phyloP scores from a whole-genome alignment of 768 basidiomycete species.

The Agaricus sinodeliciosus region DNA sequence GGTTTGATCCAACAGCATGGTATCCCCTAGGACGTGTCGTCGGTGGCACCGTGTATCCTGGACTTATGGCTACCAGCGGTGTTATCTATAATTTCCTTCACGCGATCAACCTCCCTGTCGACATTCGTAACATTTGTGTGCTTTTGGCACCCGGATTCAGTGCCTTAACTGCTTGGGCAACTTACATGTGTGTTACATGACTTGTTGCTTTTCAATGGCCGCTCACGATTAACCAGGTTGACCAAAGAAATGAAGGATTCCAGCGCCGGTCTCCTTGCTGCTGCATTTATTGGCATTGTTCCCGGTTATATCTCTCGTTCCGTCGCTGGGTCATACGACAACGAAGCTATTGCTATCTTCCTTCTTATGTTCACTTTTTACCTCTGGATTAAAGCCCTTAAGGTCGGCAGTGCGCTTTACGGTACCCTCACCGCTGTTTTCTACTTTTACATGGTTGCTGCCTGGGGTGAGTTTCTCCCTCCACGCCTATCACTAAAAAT shows the following conservation, averaged over 20 bases:
- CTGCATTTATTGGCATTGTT: constrained; percentile 96
- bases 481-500: constrained; percentile 2
- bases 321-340: constrained; percentile 98
- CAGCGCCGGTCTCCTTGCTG: constrained; percentile 93
- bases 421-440: constrained; percentile 90
- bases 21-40: constrained; percentile 98
- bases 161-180: constrained; percentile 93
- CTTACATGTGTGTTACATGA: constrained; percentile 63
- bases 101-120: constrained; percentile 87
- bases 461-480: constrained; percentile 69
- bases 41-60: constrained; percentile 97
- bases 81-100: constrained; percentile 93
- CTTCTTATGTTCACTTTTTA: constrained; percentile 99
- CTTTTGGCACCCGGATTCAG: constrained; percentile 96
- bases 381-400: constrained; percentile 94
- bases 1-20: constrained; percentile 99
- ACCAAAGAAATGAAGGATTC: constrained; percentile 95
- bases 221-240: constrained; percentile 49
- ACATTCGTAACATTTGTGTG: constrained; percentile 96
- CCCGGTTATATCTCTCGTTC: constrained; percentile 99
- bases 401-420: constrained; percentile 87
- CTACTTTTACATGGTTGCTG: constrained; percentile 99
- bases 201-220: neutral
- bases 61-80: constrained; percentile 96
- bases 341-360: constrained; percentile 99